Evolutionary conservation across 2,329 filamentous ascomycete genomes (phyloP), one percentile per base, ranked within the genome.

Genomic region (Neocucurbitaria cava): DNA sequence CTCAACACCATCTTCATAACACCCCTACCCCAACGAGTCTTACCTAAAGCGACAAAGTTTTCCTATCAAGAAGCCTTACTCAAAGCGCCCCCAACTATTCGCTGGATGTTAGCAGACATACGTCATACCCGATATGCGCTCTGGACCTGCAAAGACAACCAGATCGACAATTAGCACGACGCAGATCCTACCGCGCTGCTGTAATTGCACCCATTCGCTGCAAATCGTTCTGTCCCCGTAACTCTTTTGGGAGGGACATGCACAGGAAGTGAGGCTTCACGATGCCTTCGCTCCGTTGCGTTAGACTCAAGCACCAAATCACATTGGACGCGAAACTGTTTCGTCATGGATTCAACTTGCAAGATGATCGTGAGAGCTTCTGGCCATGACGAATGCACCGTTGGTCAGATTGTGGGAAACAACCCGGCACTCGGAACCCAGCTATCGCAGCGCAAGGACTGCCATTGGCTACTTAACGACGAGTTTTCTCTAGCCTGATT

Each of bases 131-230:
- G 44, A 24, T 39, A 40, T 17, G 21, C 31, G 40, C 41, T 66
- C 61, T 67, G 52, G 61, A 61, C 53, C 49, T 56, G 42, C 42
- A 47, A 49, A 50, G 52, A 49, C 49, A 51, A 30, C 45, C 38
- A 53, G 65, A 68, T 68, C 61, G 61, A 60, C 63, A 51, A 35
- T 52, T 61, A 58, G 55, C 36, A 46, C 41, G 35, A 18, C 43
- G 57, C 38, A 44, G 48, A 61, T 56, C 52, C 40, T 41, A 48
- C 45, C 48, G 20, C 47, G 24, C 26, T 43, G 24, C 20, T 30
- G 41, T n/a, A 23, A 7, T 30, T 17, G 21, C 45, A 48, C 36
- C 39, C 44, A 41, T 26, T 47, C 40, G 33, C 21, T 21, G 39
- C 23, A 41, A 30, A 45, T 44, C 28, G 45, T 40, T 26, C 41